These are phyloP conservation scores for Spirogloea muscicola DNA, from an alignment of 139 green algal genomes.

Conservation along the genomic window DNA sequence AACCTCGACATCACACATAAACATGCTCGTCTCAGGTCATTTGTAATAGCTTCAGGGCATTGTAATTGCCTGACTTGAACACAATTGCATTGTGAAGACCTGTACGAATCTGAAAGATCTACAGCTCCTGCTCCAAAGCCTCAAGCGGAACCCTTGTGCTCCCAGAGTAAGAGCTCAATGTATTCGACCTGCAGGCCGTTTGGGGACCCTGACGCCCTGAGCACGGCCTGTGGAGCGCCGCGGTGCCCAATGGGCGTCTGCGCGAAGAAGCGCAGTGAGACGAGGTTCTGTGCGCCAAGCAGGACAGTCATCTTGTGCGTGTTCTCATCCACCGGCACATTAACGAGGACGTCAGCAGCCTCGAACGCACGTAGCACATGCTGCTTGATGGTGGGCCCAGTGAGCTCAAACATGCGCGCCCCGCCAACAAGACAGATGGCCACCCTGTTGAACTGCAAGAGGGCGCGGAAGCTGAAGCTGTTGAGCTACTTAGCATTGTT, in stretches of 20 bases:
- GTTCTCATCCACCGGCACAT: constrained; percentile 31
- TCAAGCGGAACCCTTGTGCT: too few species aligned
- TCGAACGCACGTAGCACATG: constrained; percentile 24
- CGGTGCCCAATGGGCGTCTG: neutral
- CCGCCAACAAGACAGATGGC: constrained; percentile 39
- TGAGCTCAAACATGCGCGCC: constrained; percentile 40
- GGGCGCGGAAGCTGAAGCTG: too few species aligned
- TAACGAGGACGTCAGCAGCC: constrained; percentile 28
- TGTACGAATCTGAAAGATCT: too few species aligned
- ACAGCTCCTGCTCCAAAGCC: too few species aligned
- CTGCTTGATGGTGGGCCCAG: constrained; percentile 26
- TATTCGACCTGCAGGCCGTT: constrained; percentile 25
- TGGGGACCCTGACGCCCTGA: constrained; percentile 6
- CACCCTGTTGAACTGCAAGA: constrained; percentile 4
- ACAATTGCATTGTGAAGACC: too few species aligned
- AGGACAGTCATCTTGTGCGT: constrained; percentile 26
- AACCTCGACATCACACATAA: too few species aligned
- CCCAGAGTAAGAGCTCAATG: too few species aligned
- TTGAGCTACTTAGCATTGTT: too few species aligned
- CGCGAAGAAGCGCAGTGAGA: constrained; percentile 10
- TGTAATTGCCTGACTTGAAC: too few species aligned
- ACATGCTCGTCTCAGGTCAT: too few species aligned
- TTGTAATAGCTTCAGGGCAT: too few species aligned
- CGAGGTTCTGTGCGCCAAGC: neutral
- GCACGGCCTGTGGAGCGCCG: neutral